Percentiles rank a stretch among this genome's conserved stretches.
These are phyloP conservation scores for Boletus rufocinnamomeus DNA, from an alignment of 768 basidiomycete genomes.

Conservation along the genomic window DNA sequence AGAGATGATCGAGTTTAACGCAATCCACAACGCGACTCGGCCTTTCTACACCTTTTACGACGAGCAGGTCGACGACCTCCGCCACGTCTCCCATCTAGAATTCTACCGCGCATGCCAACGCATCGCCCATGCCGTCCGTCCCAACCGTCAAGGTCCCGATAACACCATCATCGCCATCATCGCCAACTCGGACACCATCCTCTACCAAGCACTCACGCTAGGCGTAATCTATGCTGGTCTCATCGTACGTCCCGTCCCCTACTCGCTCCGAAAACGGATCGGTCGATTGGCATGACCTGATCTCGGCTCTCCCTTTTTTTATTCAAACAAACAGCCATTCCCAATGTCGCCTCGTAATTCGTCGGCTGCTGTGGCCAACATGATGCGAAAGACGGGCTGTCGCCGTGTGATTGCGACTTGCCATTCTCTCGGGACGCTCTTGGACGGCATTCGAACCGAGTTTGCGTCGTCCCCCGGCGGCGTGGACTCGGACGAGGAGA, in stretches of 20 bases:
- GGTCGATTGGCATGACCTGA: background rate
- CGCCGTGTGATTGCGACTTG: constrained; percentile 41
- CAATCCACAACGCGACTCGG: constrained; percentile 33
- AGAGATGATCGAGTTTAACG: constrained; percentile 27
- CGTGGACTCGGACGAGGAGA: background rate
- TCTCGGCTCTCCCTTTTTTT: no score
- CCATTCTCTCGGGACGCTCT: constrained; percentile 30
- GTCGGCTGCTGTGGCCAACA: constrained; percentile 34
- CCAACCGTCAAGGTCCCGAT: constrained; percentile 34
- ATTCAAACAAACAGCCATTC: constrained; percentile 26
- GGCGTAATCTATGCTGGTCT: constrained; percentile 34
- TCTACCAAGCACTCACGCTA: constrained; percentile 44
- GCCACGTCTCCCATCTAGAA: constrained; percentile 41
- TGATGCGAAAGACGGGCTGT: constrained; percentile 42
- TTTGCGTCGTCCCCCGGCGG: constrained; percentile 3
- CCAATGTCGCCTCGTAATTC: constrained; percentile 39
- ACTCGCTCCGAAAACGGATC: background rate
- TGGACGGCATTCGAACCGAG: constrained; percentile 32
- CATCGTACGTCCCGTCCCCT: background rate
- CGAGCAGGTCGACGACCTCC: constrained; percentile 16
- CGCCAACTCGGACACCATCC: constrained; percentile 39
- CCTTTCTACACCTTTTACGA: constrained; percentile 37
- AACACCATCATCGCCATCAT: constrained; percentile 40
- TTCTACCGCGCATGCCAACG: constrained; percentile 48
- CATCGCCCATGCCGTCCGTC: constrained; percentile 42